These are phyloP conservation scores for Centrapalus pauciflorus DNA, from an alignment of 129 eudicot genomes.

Conservation along the genomic window DNA sequence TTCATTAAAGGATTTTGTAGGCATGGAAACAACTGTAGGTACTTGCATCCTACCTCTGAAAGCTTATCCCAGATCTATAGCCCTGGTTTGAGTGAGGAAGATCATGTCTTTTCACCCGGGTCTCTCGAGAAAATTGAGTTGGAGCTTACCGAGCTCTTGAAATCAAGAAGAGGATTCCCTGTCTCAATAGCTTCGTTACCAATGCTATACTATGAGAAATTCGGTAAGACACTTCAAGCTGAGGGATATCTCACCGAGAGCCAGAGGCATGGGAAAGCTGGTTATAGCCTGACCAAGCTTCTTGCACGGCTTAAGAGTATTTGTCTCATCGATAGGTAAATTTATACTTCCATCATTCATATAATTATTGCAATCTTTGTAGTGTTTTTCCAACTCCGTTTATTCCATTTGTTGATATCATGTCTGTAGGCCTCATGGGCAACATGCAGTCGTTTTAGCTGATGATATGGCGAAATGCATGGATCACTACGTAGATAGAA, in stretches of 20 bases:
- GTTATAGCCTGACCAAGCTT: constrained; percentile 87
- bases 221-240: constrained; percentile 58
- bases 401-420: constrained; percentile 7
- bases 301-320: constrained; percentile 78
- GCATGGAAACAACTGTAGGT: constrained; percentile 54
- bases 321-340: constrained; percentile 75
- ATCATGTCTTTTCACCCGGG: constrained; percentile 41
- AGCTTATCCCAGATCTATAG: constrained; percentile 39
- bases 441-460: constrained; percentile 70
- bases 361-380: not conserved
- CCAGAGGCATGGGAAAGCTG: constrained; percentile 92
- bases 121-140: constrained; percentile 55
- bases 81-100: constrained; percentile 33
- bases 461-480: constrained; percentile 67
- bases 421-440: constrained; percentile 81
- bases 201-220: constrained; percentile 50
- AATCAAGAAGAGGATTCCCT: constrained; percentile 51
- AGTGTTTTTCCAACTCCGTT: not conserved
- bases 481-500: constrained; percentile 61
- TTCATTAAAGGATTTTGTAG: constrained; percentile 55
- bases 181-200: constrained; percentile 65
- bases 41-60: constrained; percentile 46
- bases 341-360: not conserved
- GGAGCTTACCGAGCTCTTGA: constrained; percentile 58
- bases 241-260: constrained; percentile 95